Evolutionary conservation across 148 eudicot species (phyloP), one percentile per base, ranked within the genome.

Genomic region (Amaranthus palmeri): DNA sequence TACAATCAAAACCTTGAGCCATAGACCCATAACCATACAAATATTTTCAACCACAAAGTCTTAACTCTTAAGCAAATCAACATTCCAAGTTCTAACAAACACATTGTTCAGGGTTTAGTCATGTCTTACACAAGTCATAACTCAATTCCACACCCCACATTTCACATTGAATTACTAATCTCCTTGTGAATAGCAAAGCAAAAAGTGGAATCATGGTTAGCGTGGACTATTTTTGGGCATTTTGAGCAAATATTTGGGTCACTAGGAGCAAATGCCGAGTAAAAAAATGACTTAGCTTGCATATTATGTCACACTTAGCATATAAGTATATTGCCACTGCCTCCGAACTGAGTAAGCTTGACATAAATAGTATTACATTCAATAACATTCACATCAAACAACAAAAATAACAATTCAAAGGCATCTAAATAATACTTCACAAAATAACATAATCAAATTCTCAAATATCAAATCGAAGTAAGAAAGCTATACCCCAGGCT

Each of bases 401-500:
- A 59, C 1, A 61, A 62, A 48, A 62, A 62, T 62, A 42, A 4
- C 47, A 4, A 62, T 6, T 25, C 36, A 25, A 0, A 1, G 2
- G 0, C 36, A 25, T 25, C 36, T 25, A 25, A 25, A 25, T 25
- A 25, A 25, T 25, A 25, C 36, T 25, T 25, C 36, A 5, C 15
- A 4, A 7, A 25, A 25, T 25, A 25, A 25, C 36, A 25, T 25
- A 25, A 25, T 25, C 1, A 25, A 25, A 25, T 25, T 25, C 36
- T 25, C 36, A 25, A 25, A 25, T 25, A 25, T 25, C 36, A 25
- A 25, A 25, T 25, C 36, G 2, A 25, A 25, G 36, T 25, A 25
- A 25, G 36, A 25, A 25, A 25, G 36, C 2, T 25, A 25, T 82
- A 95, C 98, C 98, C 86, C 96, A 25, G 96, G 96, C 77, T 85